Base-by-base conservation (phyloP, 1,284 basidiomycete species). In the Ceratobasidium sp. region DNA sequence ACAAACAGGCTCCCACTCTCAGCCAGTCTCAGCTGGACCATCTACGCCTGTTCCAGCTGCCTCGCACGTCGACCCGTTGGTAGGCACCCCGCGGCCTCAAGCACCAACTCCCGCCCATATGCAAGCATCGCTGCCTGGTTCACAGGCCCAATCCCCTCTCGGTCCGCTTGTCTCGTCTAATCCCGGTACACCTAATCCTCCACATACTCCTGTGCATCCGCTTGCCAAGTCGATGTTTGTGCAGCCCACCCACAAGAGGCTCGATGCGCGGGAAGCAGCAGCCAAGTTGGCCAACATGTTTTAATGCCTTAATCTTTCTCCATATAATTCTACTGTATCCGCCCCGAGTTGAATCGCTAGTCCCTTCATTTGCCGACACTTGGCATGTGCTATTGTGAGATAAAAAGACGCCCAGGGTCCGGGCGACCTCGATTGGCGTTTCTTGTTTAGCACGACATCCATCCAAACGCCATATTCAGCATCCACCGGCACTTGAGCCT, bases 281-380 rank as follows among this genome's bases (percentile, higher is more conserved):
- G 92, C 90, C 79, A 93, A 92, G 79, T 83, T 94, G 71, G 92
- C 91, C 8, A 93, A 93, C 78, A 91, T 93, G 88, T 91, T 92
- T 78, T 93, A 81, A 80, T 53, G 21, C n/a, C 25, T n/a, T 51
- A 16, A 25, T 28, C 30, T n/a, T 38, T 59, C 21, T 59, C 5
- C 54, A 16, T 59, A 36, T 59, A 54, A 51, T 51, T 21, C 48
- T 38, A 48, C 51, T 53, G 48, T 67, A 56, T 67, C 49, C 36
- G 51, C 40, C 54, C 23, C 49, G 51, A 23, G 8, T 36, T 54
- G 48, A 67, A 67, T 67, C 33, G 46, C 63, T 42, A 53, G 33
- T 25, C 30, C 30, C 63, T 53, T 66, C 28, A n/a, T n/a, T n/a
- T 33, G 30, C 16, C n/a, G 12, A 5, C 23, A n/a, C 16, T 60